These are phyloP conservation scores for Trypanosoma melophagium DNA, from an alignment of 208 protist species.

Conservation along the genomic window DNA sequence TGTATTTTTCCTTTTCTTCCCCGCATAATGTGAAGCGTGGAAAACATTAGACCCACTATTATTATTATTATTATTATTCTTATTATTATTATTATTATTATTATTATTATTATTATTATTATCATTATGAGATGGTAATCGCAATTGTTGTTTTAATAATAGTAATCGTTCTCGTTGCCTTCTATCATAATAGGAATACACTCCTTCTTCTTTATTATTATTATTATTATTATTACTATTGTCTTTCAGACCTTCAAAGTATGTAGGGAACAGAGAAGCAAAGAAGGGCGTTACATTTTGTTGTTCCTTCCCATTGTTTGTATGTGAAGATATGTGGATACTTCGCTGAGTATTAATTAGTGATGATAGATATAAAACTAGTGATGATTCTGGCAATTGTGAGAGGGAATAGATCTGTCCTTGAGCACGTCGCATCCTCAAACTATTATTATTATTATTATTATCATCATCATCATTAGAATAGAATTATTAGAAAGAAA, in stretches of 20 bases:
- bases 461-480: too few relatives aligned
- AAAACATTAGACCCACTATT: background rate
- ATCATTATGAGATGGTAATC: background rate
- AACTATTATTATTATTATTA: background rate
- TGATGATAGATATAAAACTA: background rate
- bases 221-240: background rate
- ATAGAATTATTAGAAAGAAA: too few relatives aligned
- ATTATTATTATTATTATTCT: background rate
- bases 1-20: too few relatives aligned
- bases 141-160: too few relatives aligned
- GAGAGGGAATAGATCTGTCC: background rate
- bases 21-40: too few relatives aligned
- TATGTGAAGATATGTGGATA: too few relatives aligned
- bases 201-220: too few relatives aligned
- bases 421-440: background rate
- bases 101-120: background rate
- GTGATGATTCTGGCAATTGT: background rate
- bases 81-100: background rate
- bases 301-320: background rate
- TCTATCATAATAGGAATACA: too few relatives aligned
- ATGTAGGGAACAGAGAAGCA: slow-evolving; percentile 18
- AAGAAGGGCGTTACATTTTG: slow-evolving; percentile 26
- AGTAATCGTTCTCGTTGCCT: too few relatives aligned
- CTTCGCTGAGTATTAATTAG: background rate
- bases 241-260: background rate